Evolutionary conservation across 2,329 filamentous ascomycete genomes (phyloP).

Genomic region (Sclerotinia glacialis): DNA sequence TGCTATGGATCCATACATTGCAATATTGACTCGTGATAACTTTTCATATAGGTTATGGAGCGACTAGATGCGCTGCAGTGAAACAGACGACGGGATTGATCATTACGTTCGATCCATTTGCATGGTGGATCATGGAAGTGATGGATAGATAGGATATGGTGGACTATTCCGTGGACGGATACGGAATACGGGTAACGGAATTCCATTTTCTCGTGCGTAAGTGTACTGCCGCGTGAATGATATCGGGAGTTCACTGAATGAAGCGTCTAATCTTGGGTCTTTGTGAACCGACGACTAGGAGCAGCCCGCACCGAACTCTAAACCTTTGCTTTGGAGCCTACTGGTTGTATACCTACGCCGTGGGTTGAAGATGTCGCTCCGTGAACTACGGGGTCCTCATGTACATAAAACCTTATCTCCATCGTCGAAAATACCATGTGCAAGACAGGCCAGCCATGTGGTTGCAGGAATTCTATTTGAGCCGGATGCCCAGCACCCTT

Average conservation of each 20-base stretch:
- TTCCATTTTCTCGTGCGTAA: constrained; percentile 2
- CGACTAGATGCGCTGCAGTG: constrained; percentile 1
- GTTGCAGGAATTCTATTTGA: neutral
- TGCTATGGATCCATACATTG: neutral
- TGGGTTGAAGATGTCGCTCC: neutral
- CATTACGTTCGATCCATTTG: neutral
- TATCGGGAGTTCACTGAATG: constrained; percentile 1
- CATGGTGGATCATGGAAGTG: neutral
- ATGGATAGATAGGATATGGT: neutral
- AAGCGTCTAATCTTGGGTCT: neutral
- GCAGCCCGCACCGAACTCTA: neutral
- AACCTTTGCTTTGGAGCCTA: neutral
- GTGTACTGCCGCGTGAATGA: constrained; percentile 1
- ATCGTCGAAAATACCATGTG: neutral
- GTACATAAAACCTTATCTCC: neutral
- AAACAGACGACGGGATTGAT: constrained; percentile 6
- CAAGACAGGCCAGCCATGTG: constrained; percentile 7
- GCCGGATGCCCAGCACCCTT: neutral
- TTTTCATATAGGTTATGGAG: neutral
- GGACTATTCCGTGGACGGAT: neutral
- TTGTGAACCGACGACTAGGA: neutral
- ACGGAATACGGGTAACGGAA: neutral
- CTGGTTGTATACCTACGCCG: too few relatives aligned
- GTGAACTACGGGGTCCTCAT: neutral
- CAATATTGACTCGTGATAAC: constrained; percentile 7